Evolutionary conservation across 2,329 filamentous ascomycete genomes (phyloP), one percentile per base, ranked within the genome.

Genomic region (Alternaria atra): DNA sequence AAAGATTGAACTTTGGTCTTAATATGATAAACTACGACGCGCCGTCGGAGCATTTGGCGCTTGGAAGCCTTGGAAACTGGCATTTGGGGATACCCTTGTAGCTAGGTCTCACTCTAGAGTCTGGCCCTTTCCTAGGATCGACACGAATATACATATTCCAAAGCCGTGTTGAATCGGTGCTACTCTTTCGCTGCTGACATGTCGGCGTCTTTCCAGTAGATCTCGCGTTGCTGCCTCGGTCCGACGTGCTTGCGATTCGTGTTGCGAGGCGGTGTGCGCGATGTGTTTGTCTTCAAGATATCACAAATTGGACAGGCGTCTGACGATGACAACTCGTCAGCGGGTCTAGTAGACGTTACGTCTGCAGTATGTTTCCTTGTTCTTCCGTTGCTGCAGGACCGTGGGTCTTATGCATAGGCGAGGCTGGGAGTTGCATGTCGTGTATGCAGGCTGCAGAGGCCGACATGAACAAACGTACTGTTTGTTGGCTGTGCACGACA

Each of bases 381-480:
- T 52, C 25, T 29, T 52, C 34, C 35, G 34, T 40, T 52, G 35
- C 50, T 52, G 50, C 50, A 30, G 50, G 50, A 40, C 30, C 23
- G 34, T 15, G 52, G 52, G 42, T 39, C 42, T 48, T 47, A 34
- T 29, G 56, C 56, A 59, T 59, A 43, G 44, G 39, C 51, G 56
- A 55, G 57, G 57, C 55, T 58, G 48, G 55, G 37, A 46, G 30
- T 40, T 40, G 47, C 55, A 52, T 58, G 47, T 44, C 29, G 37
- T 52, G 34, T 44, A 63, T 64, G 58, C 58, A 54, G n/a, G 53
- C 40, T 54, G 20, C 61, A 63, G 57, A 57, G 58, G 61, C 44
- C 52, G 58, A 46, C 52, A 54, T 56, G 29, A 51, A 17, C 32
- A 40, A 52, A 63, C 39, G 39, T 48, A 29, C 47, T 39, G 42